phyloP scores from a whole-genome alignment of 768 basidiomycete species.

The Mycena amicta region DNA sequence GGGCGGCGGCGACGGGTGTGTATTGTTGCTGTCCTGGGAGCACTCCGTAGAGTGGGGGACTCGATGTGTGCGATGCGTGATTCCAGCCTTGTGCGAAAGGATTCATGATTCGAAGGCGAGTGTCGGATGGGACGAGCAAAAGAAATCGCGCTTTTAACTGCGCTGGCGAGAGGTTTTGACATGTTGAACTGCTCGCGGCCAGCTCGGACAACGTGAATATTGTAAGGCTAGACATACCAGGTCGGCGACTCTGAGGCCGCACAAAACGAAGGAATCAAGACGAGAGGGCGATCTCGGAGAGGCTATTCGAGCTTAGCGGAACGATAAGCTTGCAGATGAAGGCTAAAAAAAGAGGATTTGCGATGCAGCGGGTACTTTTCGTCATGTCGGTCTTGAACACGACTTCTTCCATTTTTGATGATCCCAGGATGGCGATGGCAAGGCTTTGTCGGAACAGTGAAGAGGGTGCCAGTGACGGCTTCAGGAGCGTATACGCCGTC shows the following conservation, averaged over 20 bases:
- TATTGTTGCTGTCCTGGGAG: background rate
- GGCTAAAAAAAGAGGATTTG: background rate
- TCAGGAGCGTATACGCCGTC: background rate
- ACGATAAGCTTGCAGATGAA: background rate
- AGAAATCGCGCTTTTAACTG: background rate
- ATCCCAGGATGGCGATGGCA: too few species aligned
- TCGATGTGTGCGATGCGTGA: background rate
- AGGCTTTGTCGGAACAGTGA: too few species aligned
- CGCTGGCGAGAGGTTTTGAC: background rate
- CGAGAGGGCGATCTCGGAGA: background rate
- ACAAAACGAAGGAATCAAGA: background rate
- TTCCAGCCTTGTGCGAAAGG: conserved; percentile 20
- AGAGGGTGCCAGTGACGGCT: too few species aligned
- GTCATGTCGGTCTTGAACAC: too few species aligned
- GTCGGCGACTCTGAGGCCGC: background rate
- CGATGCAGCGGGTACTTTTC: background rate
- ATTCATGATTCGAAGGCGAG: conserved; percentile 7
- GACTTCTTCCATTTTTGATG: too few species aligned
- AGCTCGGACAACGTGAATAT: background rate
- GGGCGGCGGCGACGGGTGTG: background rate
- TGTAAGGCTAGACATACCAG: too few species aligned
- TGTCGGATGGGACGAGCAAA: background rate
- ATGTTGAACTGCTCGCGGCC: background rate
- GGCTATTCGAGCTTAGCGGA: background rate
- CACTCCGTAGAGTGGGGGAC: background rate